Percentiles rank a stretch among this genome's conserved stretches.
Evolutionary conservation across 345 rosid genomes (phyloP).

Genomic region (Draba incana): DNA sequence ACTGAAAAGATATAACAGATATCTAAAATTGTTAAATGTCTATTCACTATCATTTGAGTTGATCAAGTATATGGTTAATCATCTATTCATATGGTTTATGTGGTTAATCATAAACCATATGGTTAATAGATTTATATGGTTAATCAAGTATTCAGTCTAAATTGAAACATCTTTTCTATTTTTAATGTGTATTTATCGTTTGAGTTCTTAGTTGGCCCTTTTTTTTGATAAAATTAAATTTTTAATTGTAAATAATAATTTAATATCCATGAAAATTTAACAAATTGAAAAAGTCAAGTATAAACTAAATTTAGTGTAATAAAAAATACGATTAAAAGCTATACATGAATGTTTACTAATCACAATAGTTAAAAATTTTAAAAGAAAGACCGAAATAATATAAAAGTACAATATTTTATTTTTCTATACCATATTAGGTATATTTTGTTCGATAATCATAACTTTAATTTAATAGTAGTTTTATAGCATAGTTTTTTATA

Average conservation of each 20-base stretch:
- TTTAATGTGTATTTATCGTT: too few species aligned
- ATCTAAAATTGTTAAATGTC: background rate
- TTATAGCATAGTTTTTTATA: background rate
- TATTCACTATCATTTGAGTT: too few species aligned
- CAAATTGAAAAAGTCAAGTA: background rate
- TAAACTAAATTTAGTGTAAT: background rate
- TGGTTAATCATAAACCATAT: too few species aligned
- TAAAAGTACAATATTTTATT: background rate
- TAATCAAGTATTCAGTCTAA: too few species aligned
- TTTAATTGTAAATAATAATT: too few species aligned
- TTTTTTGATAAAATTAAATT: too few species aligned
- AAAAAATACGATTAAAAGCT: background rate
- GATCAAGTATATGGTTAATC: too few species aligned
- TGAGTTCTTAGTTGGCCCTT: too few species aligned
- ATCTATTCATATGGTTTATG: too few species aligned
- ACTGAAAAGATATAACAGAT: background rate
- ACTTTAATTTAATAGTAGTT: background rate
- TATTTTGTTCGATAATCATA: background rate
- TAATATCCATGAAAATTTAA: too few species aligned
- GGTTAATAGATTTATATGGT: too few species aligned
- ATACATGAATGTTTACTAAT: background rate
- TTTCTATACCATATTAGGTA: background rate
- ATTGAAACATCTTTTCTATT: too few species aligned
- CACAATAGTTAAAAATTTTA: background rate
- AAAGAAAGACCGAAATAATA: background rate